Evolutionary conservation across 345 rosid species (phyloP), one percentile per base, ranked within the genome.

Genomic region (Murraya koenigii): DNA sequence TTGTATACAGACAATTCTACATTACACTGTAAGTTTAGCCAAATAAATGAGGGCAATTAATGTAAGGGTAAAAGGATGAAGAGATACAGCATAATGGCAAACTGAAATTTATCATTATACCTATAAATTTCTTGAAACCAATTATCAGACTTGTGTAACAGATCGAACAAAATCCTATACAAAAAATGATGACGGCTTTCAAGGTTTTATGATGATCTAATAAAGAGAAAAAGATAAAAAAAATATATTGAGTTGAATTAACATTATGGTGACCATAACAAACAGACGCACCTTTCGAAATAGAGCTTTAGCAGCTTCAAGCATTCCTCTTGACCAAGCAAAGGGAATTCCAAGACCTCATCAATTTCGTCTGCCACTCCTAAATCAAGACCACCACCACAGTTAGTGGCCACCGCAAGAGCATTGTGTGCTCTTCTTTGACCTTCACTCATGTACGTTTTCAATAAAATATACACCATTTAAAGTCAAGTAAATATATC

Each of bases 341-440:
- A 84, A 41, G 94, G 97, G 74, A 95, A 95, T 77, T 90, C 98
- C 8, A 95, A 87, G 73, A 89, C 91, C 84, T 95, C 93, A 74
- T 94, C 97, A 3, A 92, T 87, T 47, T 97, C 92, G 76, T 96
- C 93, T 52, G 97, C 87, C 70, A 94, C 91, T 41, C 95, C 97
- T 69, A 97, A 91, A 85, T 96, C 97, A 49, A 94, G 97, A 85
- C 91, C 99, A 69, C 97, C 97, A 25, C 91, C 92, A 30, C 91
- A 89, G 81, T 96, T 96, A 72, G 98, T 94, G 47, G 99, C n/a
- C n/a, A n/a, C n/a, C n/a, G n/a, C 97, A 20, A 94, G 93, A 6
- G 98, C 97, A 80, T 93, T 95, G 13, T 93, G 84, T 64, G 97
- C 98, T 79, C 99, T 95, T 81, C 97, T 84, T 82, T 95, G 98